Evolutionary conservation across 345 rosid species (phyloP).

Genomic region (Eucalyptus regnans): DNA sequence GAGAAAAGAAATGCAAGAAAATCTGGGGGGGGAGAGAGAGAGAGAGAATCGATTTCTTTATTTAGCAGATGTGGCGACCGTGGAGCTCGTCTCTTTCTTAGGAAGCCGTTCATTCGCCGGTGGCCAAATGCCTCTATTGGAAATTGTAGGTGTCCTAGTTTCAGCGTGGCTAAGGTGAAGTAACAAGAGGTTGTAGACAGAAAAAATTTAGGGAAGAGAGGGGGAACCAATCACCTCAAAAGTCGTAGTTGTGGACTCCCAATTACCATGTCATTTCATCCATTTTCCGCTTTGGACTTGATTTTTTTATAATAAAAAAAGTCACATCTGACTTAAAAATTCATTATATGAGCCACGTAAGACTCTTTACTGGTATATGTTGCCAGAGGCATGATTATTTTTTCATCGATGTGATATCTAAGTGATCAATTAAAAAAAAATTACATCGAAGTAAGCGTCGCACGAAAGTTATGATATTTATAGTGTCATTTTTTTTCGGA

Average conservation of each 20-base stretch:
- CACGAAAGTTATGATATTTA: rapidly evolving
- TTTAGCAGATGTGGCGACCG: neutral
- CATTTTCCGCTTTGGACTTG: neutral
- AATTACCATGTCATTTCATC: neutral
- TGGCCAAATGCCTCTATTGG: neutral
- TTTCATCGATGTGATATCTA: rapidly evolving
- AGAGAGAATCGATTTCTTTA: neutral
- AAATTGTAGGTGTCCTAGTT: neutral
- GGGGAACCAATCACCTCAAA: neutral
- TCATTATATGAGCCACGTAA: neutral
- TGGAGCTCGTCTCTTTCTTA: too few species aligned
- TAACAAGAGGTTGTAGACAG: neutral
- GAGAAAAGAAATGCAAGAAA: neutral
- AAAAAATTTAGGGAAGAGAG: neutral
- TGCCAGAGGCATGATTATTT: neutral
- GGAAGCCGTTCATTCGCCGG: neutral
- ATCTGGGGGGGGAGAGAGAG: neutral
- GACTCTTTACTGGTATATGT: neutral
- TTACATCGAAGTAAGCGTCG: rapidly evolving
- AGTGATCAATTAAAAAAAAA: rapidly evolving
- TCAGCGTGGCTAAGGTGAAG: neutral
- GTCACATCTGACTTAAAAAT: neutral
- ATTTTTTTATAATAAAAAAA: neutral
- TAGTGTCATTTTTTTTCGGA: rapidly evolving
- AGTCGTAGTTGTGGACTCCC: neutral